These are phyloP conservation scores for Chamaenerion angustifolium DNA, from an alignment of 345 rosid species.

Conservation along the genomic window DNA sequence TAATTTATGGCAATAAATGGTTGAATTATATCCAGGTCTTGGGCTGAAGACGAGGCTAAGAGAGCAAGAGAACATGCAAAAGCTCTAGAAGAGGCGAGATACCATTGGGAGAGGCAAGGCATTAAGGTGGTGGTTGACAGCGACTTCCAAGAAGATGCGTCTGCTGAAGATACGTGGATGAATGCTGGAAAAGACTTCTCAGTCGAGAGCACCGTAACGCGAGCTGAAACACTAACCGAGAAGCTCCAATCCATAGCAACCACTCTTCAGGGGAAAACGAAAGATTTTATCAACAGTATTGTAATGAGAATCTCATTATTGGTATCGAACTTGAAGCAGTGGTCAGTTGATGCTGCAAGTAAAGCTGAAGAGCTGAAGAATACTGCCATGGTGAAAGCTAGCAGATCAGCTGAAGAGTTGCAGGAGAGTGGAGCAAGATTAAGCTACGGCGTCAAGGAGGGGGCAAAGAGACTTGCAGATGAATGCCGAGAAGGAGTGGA, in stretches of 20 bases:
- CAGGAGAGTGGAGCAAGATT: conserved; percentile 37
- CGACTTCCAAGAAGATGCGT: conserved; percentile 58
- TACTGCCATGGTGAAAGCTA: conserved; percentile 17
- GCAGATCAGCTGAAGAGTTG: conserved; percentile 34
- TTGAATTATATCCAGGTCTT: conserved; percentile 31
- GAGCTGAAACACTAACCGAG: conserved; percentile 36
- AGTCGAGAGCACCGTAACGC: conserved; percentile 38
- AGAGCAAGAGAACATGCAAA: conserved; percentile 72
- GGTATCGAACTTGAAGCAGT: conserved; percentile 30
- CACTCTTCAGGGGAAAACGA: conserved; percentile 35
- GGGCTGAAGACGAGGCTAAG: conserved; percentile 96
- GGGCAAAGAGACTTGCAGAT: conserved; percentile 38
- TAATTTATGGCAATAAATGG: too few relatives aligned
- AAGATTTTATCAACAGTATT: conserved; percentile 33
- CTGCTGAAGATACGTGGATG: conserved; percentile 43
- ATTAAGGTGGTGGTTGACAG: conserved; percentile 67
- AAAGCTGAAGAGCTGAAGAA: conserved; percentile 20
- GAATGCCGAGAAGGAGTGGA: conserved; percentile 58
- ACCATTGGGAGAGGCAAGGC: conserved; percentile 76
- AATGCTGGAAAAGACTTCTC: conserved; percentile 40
- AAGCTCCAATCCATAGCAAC: conserved; percentile 52
- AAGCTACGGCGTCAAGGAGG: conserved; percentile 32
- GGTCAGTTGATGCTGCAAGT: conserved; percentile 16
- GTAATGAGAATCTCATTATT: conserved; percentile 30
- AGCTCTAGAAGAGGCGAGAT: conserved; percentile 75